Evolutionary conservation across 345 rosid genomes (phyloP).

Genomic region (Laguncularia racemosa): DNA sequence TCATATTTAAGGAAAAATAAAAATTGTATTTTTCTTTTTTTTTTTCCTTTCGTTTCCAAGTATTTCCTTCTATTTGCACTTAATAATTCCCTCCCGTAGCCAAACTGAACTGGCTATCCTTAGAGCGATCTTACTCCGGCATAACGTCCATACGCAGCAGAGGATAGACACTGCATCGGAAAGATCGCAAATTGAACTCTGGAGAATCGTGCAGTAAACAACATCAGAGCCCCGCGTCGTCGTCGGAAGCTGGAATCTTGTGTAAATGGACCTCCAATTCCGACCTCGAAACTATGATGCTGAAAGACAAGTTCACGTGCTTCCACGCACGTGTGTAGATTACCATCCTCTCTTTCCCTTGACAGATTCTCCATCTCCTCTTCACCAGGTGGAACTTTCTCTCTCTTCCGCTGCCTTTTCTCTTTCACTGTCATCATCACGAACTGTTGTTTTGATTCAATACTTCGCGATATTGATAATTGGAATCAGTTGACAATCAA

Average conservation of each 20-base stretch:
- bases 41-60: too few species aligned
- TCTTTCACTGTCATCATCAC: not conserved
- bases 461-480: not conserved
- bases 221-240: slow-evolving; percentile 1
- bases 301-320: slow-evolving; percentile 33
- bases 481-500: not conserved
- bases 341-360: slow-evolving; percentile 53
- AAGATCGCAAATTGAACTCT: not conserved
- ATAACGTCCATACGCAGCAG: too few species aligned
- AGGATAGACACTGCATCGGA: too few species aligned
- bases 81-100: too few species aligned
- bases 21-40: not conserved
- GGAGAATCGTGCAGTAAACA: not conserved
- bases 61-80: too few species aligned
- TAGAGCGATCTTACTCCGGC: too few species aligned
- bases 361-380: slow-evolving; percentile 17
- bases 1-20: too few species aligned
- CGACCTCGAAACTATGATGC: slow-evolving; percentile 51
- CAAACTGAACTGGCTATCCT: too few species aligned
- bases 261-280: slow-evolving; percentile 44
- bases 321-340: slow-evolving; percentile 41
- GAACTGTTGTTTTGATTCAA: not conserved
- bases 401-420: not conserved
- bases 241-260: not conserved
- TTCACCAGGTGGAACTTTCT: slow-evolving; percentile 27